phyloP scores from a whole-genome alignment of 2,329 filamentous ascomycete species.

The Leptodontidium sp. region DNA sequence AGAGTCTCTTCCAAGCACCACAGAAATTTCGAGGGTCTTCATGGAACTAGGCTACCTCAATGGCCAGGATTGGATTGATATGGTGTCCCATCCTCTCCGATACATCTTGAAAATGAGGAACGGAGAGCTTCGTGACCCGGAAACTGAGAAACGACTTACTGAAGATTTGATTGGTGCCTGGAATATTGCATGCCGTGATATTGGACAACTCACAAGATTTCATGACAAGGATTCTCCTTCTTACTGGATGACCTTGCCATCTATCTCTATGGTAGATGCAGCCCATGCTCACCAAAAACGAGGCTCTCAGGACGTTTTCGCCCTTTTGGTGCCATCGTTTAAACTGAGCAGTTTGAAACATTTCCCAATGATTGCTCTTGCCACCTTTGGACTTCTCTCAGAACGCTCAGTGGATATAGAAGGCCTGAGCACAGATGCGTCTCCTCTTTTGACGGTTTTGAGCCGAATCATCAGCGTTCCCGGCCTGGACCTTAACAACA shows the following conservation, averaged over 20 bases:
- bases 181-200: conserved; percentile 42
- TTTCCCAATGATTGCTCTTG: conserved; percentile 40
- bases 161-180: conserved; percentile 45
- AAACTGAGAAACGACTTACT: conserved; percentile 31
- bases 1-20: conserved; percentile 38
- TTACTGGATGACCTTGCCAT: conserved; percentile 42
- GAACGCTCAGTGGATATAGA: conserved; percentile 8
- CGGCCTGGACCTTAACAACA: conserved; percentile 21
- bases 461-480: conserved; percentile 26
- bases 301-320: conserved; percentile 34
- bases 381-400: conserved; percentile 42
- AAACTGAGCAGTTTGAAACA: conserved; percentile 22
- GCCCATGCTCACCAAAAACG: conserved; percentile 24
- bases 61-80: conserved; percentile 40
- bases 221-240: conserved; percentile 28
- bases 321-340: conserved; percentile 37
- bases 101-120: conserved; percentile 33
- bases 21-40: conserved; percentile 42
- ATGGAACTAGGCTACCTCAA: conserved; percentile 39
- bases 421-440: conserved; percentile 17
- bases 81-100: conserved; percentile 39
- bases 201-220: conserved; percentile 22
- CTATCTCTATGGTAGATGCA: conserved; percentile 27
- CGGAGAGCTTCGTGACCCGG: conserved; percentile 6
- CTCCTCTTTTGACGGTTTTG: conserved; percentile 22